Evolutionary conservation across 2,329 filamentous ascomycete genomes (phyloP).

Genomic region (Xylariales sp.): DNA sequence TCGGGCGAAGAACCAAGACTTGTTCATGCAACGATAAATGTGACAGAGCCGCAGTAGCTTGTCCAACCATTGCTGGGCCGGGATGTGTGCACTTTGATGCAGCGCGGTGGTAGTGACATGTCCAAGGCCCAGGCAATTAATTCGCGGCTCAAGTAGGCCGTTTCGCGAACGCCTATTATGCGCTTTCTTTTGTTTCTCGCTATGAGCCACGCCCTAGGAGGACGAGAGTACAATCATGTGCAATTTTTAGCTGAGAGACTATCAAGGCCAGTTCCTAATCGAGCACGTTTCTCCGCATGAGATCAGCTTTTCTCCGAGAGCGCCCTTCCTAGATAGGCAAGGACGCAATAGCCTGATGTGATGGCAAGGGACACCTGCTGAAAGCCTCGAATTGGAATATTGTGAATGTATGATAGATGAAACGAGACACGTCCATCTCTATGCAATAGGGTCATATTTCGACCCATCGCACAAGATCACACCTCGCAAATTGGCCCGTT

Average conservation of each 20-base stretch:
- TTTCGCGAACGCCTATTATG: slow-evolving; percentile 5
- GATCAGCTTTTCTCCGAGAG: slow-evolving; percentile 33
- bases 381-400: slow-evolving; percentile 13
- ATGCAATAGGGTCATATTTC: slow-evolving; percentile 17
- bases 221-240: slow-evolving; percentile 10
- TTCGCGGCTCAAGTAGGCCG: not conserved
- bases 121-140: slow-evolving; percentile 3
- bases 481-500: not conserved
- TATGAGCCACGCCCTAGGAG: slow-evolving; percentile 3
- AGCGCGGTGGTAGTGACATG: slow-evolving; percentile 27
- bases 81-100: slow-evolving; percentile 23
- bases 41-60: slow-evolving; percentile 41
- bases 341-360: slow-evolving; percentile 16
- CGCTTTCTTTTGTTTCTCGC: slow-evolving; percentile 5
- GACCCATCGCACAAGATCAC: slow-evolving; percentile 17
- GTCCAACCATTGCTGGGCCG: slow-evolving; percentile 19
- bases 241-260: slow-evolving; percentile 24
- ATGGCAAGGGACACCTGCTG: slow-evolving; percentile 12
- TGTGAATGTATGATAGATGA: slow-evolving; percentile 20
- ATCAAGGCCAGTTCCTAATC: slow-evolving; percentile 27
- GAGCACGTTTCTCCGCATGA: slow-evolving; percentile 24
- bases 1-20: slow-evolving; percentile 33
- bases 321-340: slow-evolving; percentile 23
- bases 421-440: slow-evolving; percentile 6
- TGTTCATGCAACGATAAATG: slow-evolving; percentile 30